Conservation (phyloP, 768 basidiomycete species). For the Tephrocybe sp. region DNA sequence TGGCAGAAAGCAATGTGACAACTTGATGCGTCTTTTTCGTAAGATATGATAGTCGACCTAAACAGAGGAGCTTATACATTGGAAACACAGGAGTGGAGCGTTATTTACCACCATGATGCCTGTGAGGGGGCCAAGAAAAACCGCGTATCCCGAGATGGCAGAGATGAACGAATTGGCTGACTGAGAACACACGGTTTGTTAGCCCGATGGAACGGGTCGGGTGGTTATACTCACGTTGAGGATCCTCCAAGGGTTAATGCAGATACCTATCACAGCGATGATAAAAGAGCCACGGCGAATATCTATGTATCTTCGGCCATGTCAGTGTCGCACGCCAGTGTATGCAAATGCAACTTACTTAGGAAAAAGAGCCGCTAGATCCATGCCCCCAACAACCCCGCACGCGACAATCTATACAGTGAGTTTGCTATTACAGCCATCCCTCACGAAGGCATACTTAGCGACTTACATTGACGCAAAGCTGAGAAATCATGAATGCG, state of each 20-base stretch:
- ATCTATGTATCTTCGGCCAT: constrained; percentile 20
- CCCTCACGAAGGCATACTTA: not conserved
- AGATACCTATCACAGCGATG: constrained; percentile 25
- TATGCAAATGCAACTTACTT: not conserved
- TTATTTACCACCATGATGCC: constrained; percentile 28
- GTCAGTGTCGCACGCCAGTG: not conserved
- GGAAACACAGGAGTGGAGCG: not conserved
- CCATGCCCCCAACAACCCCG: constrained; percentile 32
- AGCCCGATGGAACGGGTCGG: not conserved
- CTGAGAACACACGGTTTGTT: constrained; percentile 1
- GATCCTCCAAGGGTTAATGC: constrained; percentile 30
- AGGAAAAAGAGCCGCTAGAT: constrained; percentile 26
- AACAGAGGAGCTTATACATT: not conserved
- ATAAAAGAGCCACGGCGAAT: constrained; percentile 29
- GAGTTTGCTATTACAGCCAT: not conserved
- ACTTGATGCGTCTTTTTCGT: constrained; percentile 22
- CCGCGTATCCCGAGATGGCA: constrained; percentile 27
- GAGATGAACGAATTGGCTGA: constrained; percentile 25
- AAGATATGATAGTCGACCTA: constrained; percentile 27
- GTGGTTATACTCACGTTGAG: constrained; percentile 19
- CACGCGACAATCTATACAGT: constrained; percentile 22
- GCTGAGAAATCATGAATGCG: constrained; percentile 27
- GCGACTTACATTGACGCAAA: constrained; percentile 25
- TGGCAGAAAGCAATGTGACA: constrained; percentile 26
- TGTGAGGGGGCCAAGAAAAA: constrained; percentile 28